Percentiles rank a stretch among this genome's conserved stretches.
Conservation (phyloP, 192 early-diverging fungal species). For the Thamnidium elegans region DNA sequence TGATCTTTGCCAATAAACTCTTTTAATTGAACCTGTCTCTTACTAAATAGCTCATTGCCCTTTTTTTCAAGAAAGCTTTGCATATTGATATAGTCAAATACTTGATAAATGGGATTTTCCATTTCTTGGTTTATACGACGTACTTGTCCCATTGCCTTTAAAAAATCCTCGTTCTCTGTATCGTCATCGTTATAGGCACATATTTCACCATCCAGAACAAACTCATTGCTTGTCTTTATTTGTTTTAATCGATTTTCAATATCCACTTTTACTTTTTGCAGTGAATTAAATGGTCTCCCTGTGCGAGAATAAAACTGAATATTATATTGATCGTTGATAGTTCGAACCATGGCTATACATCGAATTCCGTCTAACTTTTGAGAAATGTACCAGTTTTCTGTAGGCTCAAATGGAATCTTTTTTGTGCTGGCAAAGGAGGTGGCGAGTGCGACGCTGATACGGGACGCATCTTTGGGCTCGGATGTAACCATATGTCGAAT, state of each 20-base stretch:
- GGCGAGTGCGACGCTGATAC: constrained; percentile 25
- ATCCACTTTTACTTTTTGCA: constrained; percentile 21
- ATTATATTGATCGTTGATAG: background rate
- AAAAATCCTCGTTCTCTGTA: constrained; percentile 23
- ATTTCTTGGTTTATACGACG: constrained; percentile 13
- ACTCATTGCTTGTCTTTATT: constrained; percentile 3
- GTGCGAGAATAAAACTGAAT: constrained; percentile 42
- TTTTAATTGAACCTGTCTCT: constrained; percentile 29
- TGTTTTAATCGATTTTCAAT: background rate
- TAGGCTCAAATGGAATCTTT: background rate
- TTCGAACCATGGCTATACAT: constrained; percentile 38
- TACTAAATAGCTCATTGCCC: constrained; percentile 24
- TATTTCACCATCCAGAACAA: constrained; percentile 52
- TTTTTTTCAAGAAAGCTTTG: constrained; percentile 33
- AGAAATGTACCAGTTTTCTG: constrained; percentile 40
- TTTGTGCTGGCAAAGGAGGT: background rate
- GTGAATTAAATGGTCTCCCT: constrained; percentile 33
- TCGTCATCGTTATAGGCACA: constrained; percentile 35
- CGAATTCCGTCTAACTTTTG: constrained; percentile 53
- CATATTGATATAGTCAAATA: constrained; percentile 46
- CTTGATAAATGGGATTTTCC: constrained; percentile 38
- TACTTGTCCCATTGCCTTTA: constrained; percentile 24
- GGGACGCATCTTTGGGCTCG: background rate
- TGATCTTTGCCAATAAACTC: constrained; percentile 9
- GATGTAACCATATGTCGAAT: constrained; percentile 18